Conservation (phyloP, 2,329 filamentous ascomycete genomes). For the Hypoxylon sp. region DNA sequence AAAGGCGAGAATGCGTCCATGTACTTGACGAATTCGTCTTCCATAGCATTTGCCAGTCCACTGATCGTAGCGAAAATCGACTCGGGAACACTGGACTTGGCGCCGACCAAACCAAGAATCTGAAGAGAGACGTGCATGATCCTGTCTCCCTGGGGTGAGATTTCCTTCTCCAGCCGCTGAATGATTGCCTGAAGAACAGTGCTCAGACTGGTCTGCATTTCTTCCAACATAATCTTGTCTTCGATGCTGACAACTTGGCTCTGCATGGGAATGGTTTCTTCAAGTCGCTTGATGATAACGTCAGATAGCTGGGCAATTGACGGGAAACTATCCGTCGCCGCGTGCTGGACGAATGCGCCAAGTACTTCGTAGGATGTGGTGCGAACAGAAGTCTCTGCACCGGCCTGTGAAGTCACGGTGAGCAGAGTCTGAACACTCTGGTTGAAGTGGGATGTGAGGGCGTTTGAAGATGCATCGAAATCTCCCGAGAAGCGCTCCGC, state of each 20-base stretch:
- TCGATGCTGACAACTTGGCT: conserved; percentile 95
- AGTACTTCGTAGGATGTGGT: conserved; percentile 98
- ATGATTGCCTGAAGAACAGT: conserved; percentile 94
- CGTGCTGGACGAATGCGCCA: conserved; percentile 91
- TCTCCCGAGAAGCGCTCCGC: conserved; percentile 95
- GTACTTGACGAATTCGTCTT: conserved; percentile 95
- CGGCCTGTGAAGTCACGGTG: conserved; percentile 82
- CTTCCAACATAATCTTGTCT: conserved; percentile 93
- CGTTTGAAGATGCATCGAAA: conserved; percentile 79
- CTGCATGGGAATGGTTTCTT: conserved; percentile 90
- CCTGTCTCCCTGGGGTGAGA: conserved; percentile 87
- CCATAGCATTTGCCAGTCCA: conserved; percentile 88
- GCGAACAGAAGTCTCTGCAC: conserved; percentile 87
- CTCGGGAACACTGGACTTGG: conserved; percentile 94
- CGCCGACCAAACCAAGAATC: conserved; percentile 79
- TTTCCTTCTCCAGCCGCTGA: conserved; percentile 89
- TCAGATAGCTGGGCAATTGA: conserved; percentile 86
- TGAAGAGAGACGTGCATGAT: conserved; percentile 93
- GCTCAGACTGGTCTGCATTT: conserved; percentile 96
- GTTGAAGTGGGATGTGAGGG: conserved; percentile 92
- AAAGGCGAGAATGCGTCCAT: conserved; percentile 96
- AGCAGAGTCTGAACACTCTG: conserved; percentile 88
- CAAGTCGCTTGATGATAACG: conserved; percentile 89
- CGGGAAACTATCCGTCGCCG: conserved; percentile 85
- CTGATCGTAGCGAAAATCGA: conserved; percentile 93